Evolutionary conservation across 805 yeast species (phyloP).

Genomic region (Candida peoriensis): DNA sequence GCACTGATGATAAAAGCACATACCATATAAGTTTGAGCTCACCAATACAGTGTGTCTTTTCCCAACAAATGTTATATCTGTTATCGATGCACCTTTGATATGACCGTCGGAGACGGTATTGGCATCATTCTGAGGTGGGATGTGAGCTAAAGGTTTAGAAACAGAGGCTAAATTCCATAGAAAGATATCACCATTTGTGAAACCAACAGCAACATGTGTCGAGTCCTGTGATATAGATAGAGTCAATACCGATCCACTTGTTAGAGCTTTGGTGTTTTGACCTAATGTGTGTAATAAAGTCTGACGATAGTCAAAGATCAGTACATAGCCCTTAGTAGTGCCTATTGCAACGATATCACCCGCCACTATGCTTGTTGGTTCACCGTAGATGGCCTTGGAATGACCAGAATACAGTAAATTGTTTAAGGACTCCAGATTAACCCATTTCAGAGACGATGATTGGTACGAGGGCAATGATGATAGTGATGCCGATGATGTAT

Average conservation of each 20-base stretch:
- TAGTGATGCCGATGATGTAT: background rate
- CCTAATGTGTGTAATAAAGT: constrained; percentile 41
- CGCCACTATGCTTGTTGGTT: constrained; percentile 40
- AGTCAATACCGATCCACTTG: constrained; percentile 46
- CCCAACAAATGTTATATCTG: constrained; percentile 43
- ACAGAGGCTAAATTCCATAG: constrained; percentile 57
- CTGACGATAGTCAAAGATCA: constrained; percentile 70
- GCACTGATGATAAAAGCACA: constrained; percentile 61
- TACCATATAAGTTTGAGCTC: constrained; percentile 51
- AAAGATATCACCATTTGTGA: constrained; percentile 54
- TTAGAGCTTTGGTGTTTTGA: constrained; percentile 22
- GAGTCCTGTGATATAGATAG: constrained; percentile 66
- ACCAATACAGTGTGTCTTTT: constrained; percentile 50
- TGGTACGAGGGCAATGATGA: background rate
- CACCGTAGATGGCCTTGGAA: constrained; percentile 39
- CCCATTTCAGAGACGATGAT: constrained; percentile 27
- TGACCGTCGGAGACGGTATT: constrained; percentile 29
- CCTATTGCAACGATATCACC: constrained; percentile 57
- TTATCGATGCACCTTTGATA: constrained; percentile 27
- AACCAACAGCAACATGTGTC: constrained; percentile 64
- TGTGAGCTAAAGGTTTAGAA: constrained; percentile 24
- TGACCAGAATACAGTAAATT: constrained; percentile 29
- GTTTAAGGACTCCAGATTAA: constrained; percentile 36
- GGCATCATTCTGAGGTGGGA: constrained; percentile 16
- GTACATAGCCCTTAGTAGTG: constrained; percentile 58